Base-by-base conservation (phyloP, 352 stramenopile genomes). In the Globisporangium nodosum region DNA sequence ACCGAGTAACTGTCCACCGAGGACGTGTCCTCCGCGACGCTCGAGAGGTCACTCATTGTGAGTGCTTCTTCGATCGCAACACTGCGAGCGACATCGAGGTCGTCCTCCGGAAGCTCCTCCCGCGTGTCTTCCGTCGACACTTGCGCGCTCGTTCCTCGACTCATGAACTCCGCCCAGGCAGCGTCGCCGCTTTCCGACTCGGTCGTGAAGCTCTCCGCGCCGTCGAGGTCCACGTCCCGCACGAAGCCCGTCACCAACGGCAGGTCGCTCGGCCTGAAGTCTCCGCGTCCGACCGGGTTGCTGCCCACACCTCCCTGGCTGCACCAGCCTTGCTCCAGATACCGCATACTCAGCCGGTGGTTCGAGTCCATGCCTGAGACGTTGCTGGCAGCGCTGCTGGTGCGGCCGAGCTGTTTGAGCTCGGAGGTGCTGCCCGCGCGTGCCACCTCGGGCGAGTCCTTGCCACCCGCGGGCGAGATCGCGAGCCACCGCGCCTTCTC, bases 401-500 rank as follows among this genome's bases (percentile, higher is more conserved):
- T 20, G 3, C 40, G 40, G 13, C 8, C 13, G 40, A 46, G 40
- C 40, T 20, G 40, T 0, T 8, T 9, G 40, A 46, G 40, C 16
- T 47, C 40, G 3, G 16, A 6, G 18, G 9, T 47, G 40, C 40
- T 47, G 66, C 46, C 16, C 3, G 16, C 16, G 40, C 31, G 30
- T n/a, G 24, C 43, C 43, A 27, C 20, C 43, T 27, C 43, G 8
- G 43, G 43, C 43, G 43, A 27, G 16, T 48, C 43, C 16, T 27
- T 20, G 43, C 18, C 5, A 24, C n/a, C 8, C 43, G 43, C 7
- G n/a, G 43, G 43, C 69, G 91, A 83, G 33, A 90, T 11, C 21
- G 40, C 73, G 37, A 89, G 60, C 84, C 84, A 94, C 52, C 76
- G 70, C 51, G 58, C 40, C 69, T 90, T 87, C 27, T 83, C 81